Base-by-base conservation (phyloP, 202 grass and related monocot genomes). In the Panicum virgatum region DNA sequence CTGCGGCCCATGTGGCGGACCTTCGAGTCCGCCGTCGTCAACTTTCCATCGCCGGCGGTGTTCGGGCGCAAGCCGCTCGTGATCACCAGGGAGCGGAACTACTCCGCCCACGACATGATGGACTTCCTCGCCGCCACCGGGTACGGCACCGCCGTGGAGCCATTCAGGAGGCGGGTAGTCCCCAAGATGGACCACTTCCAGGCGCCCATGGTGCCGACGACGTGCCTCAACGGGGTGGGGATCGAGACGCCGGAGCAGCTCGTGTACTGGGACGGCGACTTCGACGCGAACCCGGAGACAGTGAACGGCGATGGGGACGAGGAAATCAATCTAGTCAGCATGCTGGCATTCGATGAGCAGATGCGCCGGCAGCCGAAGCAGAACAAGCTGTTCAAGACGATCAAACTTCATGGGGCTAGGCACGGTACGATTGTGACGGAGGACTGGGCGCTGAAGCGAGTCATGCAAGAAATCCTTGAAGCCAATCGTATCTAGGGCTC, bases 281-380 rank as follows among this genome's bases (percentile, higher is more conserved):
- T 91, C 34, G 89, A 91, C 32, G 14, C 3, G 39, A 32, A 5
- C 4, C 85, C 85, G 0, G 66, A 74, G 39, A 13, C 62, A 6
- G 76, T 71, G 30, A 78, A 85, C 48, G 89, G 82, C 4, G 89
- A 91, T 3, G 89, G 89, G 0, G 89, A 91, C 20, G 57, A 48
- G 0, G 34, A 18, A n/a, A 86, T 91, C 61, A 91, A 91, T 5
- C 6, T 72, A 29, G 6, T 54, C 22, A 91, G 85, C 71, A 73
- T 88, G 60, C 59, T 88, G 75, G 75, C 69, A 44, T 85, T 91
- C 36, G 69, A 91, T 29, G 42, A 76, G 11, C 70, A 68, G 56
- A 80, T 80, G 62, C 34, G 36, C 0, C 34, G 1, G 50, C 34
- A 58, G 13, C 50, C 37, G 6, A 36, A 12, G 16, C 78, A 69